phyloP scores from a whole-genome alignment of 1,284 basidiomycete species.

The Boletus holoroseus region DNA sequence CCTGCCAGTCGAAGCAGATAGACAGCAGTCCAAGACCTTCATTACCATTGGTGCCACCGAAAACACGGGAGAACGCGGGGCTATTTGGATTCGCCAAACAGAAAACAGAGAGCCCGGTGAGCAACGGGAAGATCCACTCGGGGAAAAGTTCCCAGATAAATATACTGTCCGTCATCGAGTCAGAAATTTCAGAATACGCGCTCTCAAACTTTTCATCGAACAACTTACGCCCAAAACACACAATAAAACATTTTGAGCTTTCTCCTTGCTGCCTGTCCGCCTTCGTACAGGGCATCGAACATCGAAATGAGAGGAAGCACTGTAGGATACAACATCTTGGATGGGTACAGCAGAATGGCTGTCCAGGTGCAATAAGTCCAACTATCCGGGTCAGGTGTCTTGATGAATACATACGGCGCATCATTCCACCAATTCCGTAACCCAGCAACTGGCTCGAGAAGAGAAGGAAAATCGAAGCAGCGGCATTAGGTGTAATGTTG shows the following conservation, averaged over 20 bases:
- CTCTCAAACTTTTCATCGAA: constrained; percentile 23
- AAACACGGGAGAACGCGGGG: constrained; percentile 48
- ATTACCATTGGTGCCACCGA: constrained; percentile 57
- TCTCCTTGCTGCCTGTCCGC: constrained; percentile 34
- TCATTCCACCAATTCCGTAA: constrained; percentile 51
- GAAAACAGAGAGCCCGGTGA: constrained; percentile 50
- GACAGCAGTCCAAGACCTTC: constrained; percentile 49
- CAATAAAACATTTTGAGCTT: constrained; percentile 49
- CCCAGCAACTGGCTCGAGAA: constrained; percentile 56
- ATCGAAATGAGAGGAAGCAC: constrained; percentile 53
- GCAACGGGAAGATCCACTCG: constrained; percentile 47
- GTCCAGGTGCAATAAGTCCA: constrained; percentile 12
- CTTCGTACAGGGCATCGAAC: constrained; percentile 48
- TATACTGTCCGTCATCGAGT: constrained; percentile 29
- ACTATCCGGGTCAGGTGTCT: neutral
- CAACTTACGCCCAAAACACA: constrained; percentile 38
- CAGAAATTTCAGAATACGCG: neutral
- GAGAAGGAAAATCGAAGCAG: constrained; percentile 53
- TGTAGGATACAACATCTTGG: constrained; percentile 55
- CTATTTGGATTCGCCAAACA: constrained; percentile 52
- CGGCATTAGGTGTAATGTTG: constrained; percentile 50
- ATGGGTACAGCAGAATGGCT: constrained; percentile 56
- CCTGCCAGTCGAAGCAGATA: constrained; percentile 55
- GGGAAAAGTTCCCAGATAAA: constrained; percentile 48
- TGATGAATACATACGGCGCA: constrained; percentile 30